Percentiles rank a stretch among this genome's conserved stretches.
These are phyloP conservation scores for Oenanthe javanica DNA, from an alignment of 140 eudicot genomes.

Conservation along the genomic window DNA sequence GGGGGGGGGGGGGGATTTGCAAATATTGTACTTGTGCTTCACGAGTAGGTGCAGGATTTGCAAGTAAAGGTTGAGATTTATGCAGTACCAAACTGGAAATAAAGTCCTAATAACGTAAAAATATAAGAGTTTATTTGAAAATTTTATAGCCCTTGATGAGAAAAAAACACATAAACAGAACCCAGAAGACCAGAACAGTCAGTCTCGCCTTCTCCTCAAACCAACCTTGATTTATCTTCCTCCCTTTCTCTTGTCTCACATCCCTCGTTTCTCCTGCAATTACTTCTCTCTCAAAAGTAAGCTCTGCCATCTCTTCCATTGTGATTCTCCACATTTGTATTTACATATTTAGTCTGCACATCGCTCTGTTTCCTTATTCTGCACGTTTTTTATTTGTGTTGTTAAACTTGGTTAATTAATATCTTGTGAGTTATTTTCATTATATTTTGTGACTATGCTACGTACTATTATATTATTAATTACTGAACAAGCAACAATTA, in stretches of 20 bases:
- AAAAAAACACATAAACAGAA: neutral
- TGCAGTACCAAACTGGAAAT: neutral
- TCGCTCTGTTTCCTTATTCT: neutral
- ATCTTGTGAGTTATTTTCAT: neutral
- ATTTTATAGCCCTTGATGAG: neutral
- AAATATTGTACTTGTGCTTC: neutral
- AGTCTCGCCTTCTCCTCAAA: neutral
- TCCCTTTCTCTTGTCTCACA: neutral
- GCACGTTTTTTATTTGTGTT: neutral
- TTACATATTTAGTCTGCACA: neutral
- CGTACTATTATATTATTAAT: neutral
- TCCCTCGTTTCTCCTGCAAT: neutral
- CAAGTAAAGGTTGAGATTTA: neutral
- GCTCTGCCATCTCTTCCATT: neutral
- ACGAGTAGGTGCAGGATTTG: neutral
- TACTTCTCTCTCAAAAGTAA: neutral
- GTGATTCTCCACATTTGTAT: neutral
- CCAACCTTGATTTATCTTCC: neutral
- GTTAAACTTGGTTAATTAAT: neutral
- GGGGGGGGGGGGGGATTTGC: too few relatives aligned
- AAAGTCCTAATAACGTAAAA: neutral
- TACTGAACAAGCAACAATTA: neutral
- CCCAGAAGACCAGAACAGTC: neutral
- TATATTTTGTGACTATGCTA: neutral
- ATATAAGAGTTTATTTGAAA: neutral